phyloP scores from a whole-genome alignment of 1,284 basidiomycete species.

The Ganoderma resinaceum region DNA sequence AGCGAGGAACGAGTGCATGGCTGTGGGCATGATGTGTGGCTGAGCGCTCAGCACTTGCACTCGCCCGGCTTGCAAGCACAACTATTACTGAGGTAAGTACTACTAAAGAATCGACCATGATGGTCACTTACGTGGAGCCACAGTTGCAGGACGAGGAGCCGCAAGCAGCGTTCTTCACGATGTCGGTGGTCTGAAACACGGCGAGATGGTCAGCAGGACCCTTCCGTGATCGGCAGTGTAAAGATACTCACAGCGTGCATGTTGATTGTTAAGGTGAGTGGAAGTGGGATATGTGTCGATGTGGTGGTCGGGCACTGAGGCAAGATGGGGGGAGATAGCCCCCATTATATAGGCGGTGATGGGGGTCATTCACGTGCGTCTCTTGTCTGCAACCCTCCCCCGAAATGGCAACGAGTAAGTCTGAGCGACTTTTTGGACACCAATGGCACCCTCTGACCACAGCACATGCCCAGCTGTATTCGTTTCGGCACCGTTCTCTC shows the following conservation, averaged over 20 bases:
- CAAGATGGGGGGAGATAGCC: not conserved
- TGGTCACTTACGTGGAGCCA: constrained; percentile 51
- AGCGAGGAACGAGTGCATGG: not conserved
- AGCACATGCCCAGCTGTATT: constrained; percentile 15
- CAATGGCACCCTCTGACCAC: constrained; percentile 15
- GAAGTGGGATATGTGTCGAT: constrained; percentile 13
- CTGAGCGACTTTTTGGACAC: constrained; percentile 28
- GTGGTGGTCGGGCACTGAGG: constrained; percentile 20
- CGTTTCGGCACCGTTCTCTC: constrained; percentile 8
- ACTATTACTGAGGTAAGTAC: constrained; percentile 40
- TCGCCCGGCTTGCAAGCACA: constrained; percentile 63
- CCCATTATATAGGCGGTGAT: constrained; percentile 26
- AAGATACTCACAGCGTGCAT: constrained; percentile 28
- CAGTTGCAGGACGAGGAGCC: constrained; percentile 58
- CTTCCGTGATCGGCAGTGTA: not conserved
- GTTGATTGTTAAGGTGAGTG: constrained; percentile 10
- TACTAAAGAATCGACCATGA: not conserved
- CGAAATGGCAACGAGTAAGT: constrained; percentile 25
- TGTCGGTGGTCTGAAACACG: constrained; percentile 44
- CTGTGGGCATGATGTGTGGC: not conserved
- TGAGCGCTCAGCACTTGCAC: constrained; percentile 63
- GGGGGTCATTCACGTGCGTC: constrained; percentile 25
- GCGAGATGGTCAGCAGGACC: not conserved
- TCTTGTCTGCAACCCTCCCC: constrained; percentile 7
- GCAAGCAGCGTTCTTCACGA: constrained; percentile 56